Conservation (phyloP, 2,329 filamentous ascomycete species). For the Phialophora tarda region DNA sequence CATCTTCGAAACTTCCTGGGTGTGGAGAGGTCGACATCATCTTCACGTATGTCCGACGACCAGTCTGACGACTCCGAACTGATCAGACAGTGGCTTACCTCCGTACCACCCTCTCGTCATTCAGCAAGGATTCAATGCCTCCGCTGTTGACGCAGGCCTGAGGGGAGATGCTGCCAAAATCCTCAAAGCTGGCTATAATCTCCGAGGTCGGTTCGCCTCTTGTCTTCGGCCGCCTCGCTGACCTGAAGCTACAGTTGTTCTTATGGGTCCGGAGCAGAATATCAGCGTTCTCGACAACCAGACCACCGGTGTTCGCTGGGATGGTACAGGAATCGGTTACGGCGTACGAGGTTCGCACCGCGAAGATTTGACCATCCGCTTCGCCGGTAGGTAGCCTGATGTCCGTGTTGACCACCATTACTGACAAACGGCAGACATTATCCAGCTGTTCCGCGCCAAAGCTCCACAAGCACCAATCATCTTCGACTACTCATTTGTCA, state of each 20-base stretch:
- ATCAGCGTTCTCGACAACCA: conserved; percentile 13
- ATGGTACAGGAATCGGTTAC: conserved; percentile 26
- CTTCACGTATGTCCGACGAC: conserved; percentile 18
- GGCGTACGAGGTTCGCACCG: conserved; percentile 23
- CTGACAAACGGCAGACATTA: conserved; percentile 17
- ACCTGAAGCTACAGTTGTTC: conserved; percentile 12
- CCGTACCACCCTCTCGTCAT: conserved; percentile 28
- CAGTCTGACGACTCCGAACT: neutral
- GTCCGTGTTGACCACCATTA: neutral
- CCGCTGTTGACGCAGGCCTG: conserved; percentile 15
- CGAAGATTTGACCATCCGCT: conserved; percentile 19
- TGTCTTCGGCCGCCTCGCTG: neutral
- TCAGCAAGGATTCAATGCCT: conserved; percentile 23
- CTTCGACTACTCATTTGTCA: conserved; percentile 21
- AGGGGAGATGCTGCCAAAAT: conserved; percentile 19
- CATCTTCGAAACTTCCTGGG: conserved; percentile 8
- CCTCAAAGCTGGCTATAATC: conserved; percentile 27
- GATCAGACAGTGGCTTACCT: conserved; percentile 22
- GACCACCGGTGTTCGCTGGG: conserved; percentile 21
- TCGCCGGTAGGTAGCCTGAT: conserved; percentile 14
- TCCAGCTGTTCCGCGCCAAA: conserved; percentile 22
- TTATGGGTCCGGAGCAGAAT: conserved; percentile 24
- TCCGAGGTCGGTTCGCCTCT: conserved; percentile 14
- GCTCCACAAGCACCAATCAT: conserved; percentile 13
- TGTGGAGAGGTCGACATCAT: conserved; percentile 28